phyloP scores from a whole-genome alignment of 2,329 filamentous ascomycete species.

The Cytospora schulzeri region DNA sequence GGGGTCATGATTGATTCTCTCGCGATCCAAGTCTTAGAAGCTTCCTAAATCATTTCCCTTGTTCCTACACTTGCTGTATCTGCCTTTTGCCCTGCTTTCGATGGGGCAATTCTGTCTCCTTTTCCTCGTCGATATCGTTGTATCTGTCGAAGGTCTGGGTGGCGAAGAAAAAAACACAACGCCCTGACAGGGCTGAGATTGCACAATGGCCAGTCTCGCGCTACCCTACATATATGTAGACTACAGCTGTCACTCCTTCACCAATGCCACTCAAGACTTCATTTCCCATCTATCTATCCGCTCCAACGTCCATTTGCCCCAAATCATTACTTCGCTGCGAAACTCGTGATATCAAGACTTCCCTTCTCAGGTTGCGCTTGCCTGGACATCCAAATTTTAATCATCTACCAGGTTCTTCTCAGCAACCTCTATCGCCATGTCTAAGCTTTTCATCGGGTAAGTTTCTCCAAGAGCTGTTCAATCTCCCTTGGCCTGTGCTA shows the following conservation, averaged over 20 bases:
- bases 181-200: background rate
- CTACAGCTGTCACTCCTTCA: background rate
- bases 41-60: background rate
- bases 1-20: background rate
- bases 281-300: background rate
- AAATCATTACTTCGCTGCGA: background rate
- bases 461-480: background rate
- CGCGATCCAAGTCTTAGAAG: background rate
- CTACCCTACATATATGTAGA: background rate
- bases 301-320: background rate
- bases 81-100: background rate
- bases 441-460: slow-evolving; percentile 17
- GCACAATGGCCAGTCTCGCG: background rate
- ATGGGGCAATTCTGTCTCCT: background rate
- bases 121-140: background rate
- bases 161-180: background rate
- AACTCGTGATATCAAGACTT: background rate
- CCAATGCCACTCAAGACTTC: background rate
- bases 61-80: background rate
- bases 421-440: slow-evolving; percentile 4
- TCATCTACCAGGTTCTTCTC: slow-evolving; percentile 12
- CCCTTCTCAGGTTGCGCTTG: background rate
- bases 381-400: background rate
- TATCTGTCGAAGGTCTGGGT: background rate
- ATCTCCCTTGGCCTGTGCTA: background rate